Conservation (phyloP, 2,329 filamentous ascomycete species). For the Curvularia eragrostidis region DNA sequence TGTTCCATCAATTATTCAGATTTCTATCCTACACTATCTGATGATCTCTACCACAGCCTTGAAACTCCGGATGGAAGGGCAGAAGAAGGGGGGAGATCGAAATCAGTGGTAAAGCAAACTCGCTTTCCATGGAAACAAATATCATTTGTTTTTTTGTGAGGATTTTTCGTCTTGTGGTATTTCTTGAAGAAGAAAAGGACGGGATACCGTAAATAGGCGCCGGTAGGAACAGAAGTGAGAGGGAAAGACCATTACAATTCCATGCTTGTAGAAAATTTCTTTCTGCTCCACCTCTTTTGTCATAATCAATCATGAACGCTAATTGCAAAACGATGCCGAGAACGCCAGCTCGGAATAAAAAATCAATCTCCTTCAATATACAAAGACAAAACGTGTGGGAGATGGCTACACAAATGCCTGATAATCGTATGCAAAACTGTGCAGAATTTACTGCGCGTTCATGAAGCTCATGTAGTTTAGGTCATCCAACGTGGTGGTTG, state of each 20-base stretch:
- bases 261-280: conserved; percentile 9
- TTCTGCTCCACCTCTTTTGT: conserved; percentile 22
- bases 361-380: conserved; percentile 13
- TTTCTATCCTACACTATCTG: conserved; percentile 43
- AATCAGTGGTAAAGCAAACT: conserved; percentile 35
- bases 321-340: conserved; percentile 24
- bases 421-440: conserved; percentile 27
- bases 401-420: conserved; percentile 32
- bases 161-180: conserved; percentile 39
- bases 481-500: conserved; percentile 43
- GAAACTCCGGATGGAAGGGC: conserved; percentile 26
- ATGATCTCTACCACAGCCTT: conserved; percentile 44
- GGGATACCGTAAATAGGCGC: conserved; percentile 20
- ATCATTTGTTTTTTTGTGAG: conserved; percentile 42
- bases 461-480: conserved; percentile 32
- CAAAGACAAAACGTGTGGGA: conserved; percentile 21
- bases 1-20: conserved; percentile 11
- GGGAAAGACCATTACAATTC: conserved; percentile 24
- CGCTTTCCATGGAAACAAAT: conserved; percentile 37
- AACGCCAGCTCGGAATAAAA: conserved; percentile 22
- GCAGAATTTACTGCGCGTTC: conserved; percentile 30
- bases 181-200: conserved; percentile 8
- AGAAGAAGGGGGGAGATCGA: conserved; percentile 43
- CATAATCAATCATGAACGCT: conserved; percentile 24
- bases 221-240: conserved; percentile 23